These are phyloP conservation scores for Dendrothele bispora DNA, from an alignment of 768 basidiomycete genomes.

Conservation along the genomic window DNA sequence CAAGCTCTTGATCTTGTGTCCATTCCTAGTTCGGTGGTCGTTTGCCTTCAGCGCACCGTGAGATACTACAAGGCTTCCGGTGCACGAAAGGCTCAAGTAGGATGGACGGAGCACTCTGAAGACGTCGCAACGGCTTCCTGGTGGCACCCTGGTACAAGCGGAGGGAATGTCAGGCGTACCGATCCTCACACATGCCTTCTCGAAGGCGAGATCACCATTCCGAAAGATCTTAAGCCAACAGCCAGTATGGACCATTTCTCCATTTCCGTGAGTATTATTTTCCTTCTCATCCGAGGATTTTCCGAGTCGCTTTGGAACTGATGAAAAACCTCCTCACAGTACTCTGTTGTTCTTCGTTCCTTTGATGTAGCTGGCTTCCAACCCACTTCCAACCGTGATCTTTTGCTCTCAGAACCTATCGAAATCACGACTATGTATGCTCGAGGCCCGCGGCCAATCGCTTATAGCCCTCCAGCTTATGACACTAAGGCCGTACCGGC, in stretches of 20 bases:
- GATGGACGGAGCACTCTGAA: slow-evolving; percentile 46
- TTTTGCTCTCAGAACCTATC: slow-evolving; percentile 48
- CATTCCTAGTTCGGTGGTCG: slow-evolving; percentile 36
- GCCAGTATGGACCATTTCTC: slow-evolving; percentile 52
- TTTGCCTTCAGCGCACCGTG: slow-evolving; percentile 27
- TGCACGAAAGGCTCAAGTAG: slow-evolving; percentile 34
- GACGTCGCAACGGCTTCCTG: slow-evolving; percentile 45
- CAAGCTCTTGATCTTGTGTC: slow-evolving; percentile 43
- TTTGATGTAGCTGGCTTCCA: slow-evolving; percentile 40
- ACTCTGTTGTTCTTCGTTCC: slow-evolving; percentile 45
- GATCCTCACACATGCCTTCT: slow-evolving; percentile 37
- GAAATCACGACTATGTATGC: slow-evolving; percentile 53
- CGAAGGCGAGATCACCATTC: slow-evolving; percentile 52
- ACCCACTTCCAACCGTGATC: slow-evolving; percentile 29
- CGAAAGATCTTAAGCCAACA: slow-evolving; percentile 51
- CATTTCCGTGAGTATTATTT: slow-evolving; percentile 40
- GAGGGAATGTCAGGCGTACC: too few species aligned
- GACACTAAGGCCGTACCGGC: slow-evolving; percentile 23
- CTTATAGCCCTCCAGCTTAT: slow-evolving; percentile 53
- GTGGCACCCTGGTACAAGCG: slow-evolving; percentile 42
- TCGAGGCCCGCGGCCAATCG: slow-evolving; percentile 47
- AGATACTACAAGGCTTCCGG: slow-evolving; percentile 31
- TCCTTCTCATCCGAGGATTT: slow-evolving; percentile 5
- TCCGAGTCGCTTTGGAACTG: neutral
- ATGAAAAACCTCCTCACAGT: slow-evolving; percentile 29